Evolutionary conservation across 306 rosid species (phyloP), one percentile per base, ranked within the genome.

Genomic region (Rosa persica): DNA sequence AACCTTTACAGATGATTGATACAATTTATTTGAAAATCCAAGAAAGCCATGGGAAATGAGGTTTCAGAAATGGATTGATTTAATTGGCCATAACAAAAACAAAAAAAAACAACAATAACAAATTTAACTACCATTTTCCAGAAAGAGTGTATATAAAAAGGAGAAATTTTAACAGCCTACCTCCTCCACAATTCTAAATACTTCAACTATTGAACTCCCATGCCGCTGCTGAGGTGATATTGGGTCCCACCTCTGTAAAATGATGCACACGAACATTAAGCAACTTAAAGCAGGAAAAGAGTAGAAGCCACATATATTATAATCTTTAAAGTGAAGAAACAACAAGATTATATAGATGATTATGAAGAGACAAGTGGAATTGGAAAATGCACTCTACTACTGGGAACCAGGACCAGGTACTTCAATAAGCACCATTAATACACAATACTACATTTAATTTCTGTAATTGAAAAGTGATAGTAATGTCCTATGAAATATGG

Each of bases 161-260:
- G 70, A 43, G 61, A 27, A 71, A 64, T 47, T 51, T 60, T 36
- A 66, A 54, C 42, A 67, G 62, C 54, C 76, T 88, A 95, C 99
- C 99, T 95, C 99, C 88, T 95, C 99, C 42, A 95, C 94, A 64
- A 95, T 95, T 85, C 99, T 89, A 89, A 87, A 95, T 55, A 95
- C 99, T 89, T 95, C 99, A 78, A 95, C 99, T 43, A 95, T 86
- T 55, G 99, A 95, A 82, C 87, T 89, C 42, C 93, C 98, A 82
- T 95, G 99, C 79, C 97, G 88, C 83, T 93, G 99, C 73, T 95
- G 99, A 84, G 91, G 92, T 44, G 99, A 95, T 86, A 95, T 93
- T 48, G 97, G 96, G 46, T 87, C 90, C 99, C 98, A 95, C 49
- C 79, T 89, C 99, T 95, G 96, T 62, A 76, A 84, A 80, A 73